phyloP scores from a whole-genome alignment of 2,329 filamentous ascomycete genomes.

The Laburnicola sp. region DNA sequence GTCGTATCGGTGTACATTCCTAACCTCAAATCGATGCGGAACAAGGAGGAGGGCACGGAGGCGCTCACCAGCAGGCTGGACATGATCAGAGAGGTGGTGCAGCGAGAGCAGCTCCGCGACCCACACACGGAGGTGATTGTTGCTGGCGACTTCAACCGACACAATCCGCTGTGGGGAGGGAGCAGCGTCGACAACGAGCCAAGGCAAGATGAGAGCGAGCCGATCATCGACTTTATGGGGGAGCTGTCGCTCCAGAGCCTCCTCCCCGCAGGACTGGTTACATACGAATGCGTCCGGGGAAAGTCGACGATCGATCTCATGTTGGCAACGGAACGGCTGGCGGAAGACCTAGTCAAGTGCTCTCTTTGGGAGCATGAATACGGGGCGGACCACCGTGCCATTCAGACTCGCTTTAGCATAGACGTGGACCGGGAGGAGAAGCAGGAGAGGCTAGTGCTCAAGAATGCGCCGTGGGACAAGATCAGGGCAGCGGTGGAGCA shows the following conservation, averaged over 20 bases:
- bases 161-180: conserved; percentile 18
- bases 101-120: conserved; percentile 12
- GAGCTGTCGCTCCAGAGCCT: conserved; percentile 18
- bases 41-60: conserved; percentile 8
- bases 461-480: conserved; percentile 21
- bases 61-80: conserved; percentile 13
- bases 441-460: conserved; percentile 18
- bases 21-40: conserved; percentile 6
- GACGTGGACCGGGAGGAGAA: conserved; percentile 10
- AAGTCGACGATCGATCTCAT: conserved; percentile 17
- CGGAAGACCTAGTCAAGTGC: conserved; percentile 12
- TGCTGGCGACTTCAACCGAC: conserved; percentile 17
- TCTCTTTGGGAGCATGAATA: conserved; percentile 13
- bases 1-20: conserved; percentile 14
- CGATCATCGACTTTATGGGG: conserved; percentile 20
- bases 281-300: conserved; percentile 2
- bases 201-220: conserved; percentile 15
- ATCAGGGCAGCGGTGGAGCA: conserved; percentile 14
- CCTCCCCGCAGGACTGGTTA: conserved; percentile 10
- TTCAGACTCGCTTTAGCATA: conserved; percentile 15
- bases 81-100: conserved; percentile 11
- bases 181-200: conserved; percentile 6
- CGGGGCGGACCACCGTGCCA: conserved; percentile 16
- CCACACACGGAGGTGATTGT: conserved; percentile 17
- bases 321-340: conserved; percentile 11